A percentile compares a stretch with the other conserved stretches of the same genome.
phyloP scores from a whole-genome alignment of 192 early-diverging fungal genomes.

The Bifiguratus adelaidae region DNA sequence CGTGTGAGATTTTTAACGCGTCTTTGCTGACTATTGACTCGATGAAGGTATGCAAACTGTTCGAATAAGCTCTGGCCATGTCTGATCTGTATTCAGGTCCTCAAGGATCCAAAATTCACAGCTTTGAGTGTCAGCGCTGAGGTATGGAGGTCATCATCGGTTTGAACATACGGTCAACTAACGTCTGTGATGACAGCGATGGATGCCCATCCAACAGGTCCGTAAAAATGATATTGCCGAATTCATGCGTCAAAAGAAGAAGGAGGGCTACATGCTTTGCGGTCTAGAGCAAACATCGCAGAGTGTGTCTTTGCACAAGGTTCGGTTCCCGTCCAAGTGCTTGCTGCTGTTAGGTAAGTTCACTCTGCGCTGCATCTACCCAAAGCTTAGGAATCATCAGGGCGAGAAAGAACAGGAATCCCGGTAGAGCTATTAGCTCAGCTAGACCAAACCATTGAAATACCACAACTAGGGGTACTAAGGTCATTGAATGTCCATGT shows the following conservation, averaged over 20 bases:
- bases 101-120: slow-evolving; percentile 35
- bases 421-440: slow-evolving; percentile 37
- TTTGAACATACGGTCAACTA: neutral
- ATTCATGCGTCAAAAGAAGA: slow-evolving; percentile 33
- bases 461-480: slow-evolving; percentile 48
- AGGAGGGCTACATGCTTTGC: slow-evolving; percentile 34
- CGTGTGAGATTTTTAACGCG: slow-evolving; percentile 55
- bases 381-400: slow-evolving; percentile 1
- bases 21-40: slow-evolving; percentile 28
- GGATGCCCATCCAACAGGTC: slow-evolving; percentile 48
- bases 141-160: slow-evolving; percentile 1
- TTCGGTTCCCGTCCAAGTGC: slow-evolving; percentile 41
- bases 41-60: slow-evolving; percentile 13
- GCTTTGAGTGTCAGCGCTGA: slow-evolving; percentile 41
- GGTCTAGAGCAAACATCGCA: slow-evolving; percentile 51
- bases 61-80: neutral
- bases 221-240: slow-evolving; percentile 14
- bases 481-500: slow-evolving; percentile 52
- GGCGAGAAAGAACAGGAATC: slow-evolving; percentile 41
- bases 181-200: slow-evolving; percentile 15
- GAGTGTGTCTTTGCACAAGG: slow-evolving; percentile 32
- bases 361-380: neutral
- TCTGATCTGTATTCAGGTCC: slow-evolving; percentile 11
- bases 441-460: slow-evolving; percentile 43
- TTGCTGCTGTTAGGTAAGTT: slow-evolving; percentile 32